Base-by-base conservation (phyloP, 306 rosid species). In the Rosa rugosa region DNA sequence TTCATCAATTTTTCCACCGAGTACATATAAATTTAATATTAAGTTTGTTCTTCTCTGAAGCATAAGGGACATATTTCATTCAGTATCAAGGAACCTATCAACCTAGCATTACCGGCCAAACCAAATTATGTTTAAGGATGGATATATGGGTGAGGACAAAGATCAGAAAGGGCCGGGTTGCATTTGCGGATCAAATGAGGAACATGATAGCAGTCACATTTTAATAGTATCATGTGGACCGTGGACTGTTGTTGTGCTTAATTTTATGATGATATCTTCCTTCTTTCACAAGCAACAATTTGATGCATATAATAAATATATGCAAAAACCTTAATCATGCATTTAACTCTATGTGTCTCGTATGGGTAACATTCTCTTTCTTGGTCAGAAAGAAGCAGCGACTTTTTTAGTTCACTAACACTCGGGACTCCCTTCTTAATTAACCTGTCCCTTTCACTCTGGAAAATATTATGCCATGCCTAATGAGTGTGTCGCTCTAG, bases 401-500 rank as follows among this genome's bases (percentile, higher is more conserved):
- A 75, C 78, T 71, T 81, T 12, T 72, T 69, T 75, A 54, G 23
- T 41, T 57, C 64, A 8, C 31, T 22, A n/a, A 57, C 23, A 51
- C 84, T 83, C 36, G 71, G 86, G 81, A 86, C 72, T 80, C 73
- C 73, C 67, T 62, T 80, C 53, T 66, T 72, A 62, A 49, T 75
- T 42, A 57, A 49, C 50, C 72, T 5, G 17, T 4, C 13, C 31
- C 73, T 79, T 69, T 36, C 54, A 77, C 80, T 50, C 68, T 70
- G 69, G 18, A 77, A 54, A 83, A 41, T 42, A 22, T 38, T 42
- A 42, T 42, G 53, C 17, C 73, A 89, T 77, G 77, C 71, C 77
- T 77, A 75, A 87, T 87, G 90, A 89, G 89, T 89, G 72, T 85
- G 87, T 85, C 86, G 68, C 56, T 76, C 70, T 44, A 8, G 0